phyloP scores from a whole-genome alignment of 352 stramenopile genomes.

The Pythium utonaiense region DNA sequence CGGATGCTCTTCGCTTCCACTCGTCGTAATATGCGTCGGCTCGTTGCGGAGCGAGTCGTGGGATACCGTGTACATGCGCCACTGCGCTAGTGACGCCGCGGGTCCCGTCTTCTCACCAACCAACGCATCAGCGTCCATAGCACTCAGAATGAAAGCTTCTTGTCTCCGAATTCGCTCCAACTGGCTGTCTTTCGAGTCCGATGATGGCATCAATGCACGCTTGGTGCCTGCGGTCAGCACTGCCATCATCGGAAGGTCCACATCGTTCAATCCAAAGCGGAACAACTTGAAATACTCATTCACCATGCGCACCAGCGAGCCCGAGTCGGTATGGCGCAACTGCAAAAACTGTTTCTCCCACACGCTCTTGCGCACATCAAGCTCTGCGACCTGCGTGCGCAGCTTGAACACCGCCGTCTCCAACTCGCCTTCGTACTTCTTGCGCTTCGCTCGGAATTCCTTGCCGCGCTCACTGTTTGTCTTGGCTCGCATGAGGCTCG shows the following conservation, averaged over 20 bases:
- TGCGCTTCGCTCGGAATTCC: neutral
- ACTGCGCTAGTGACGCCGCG: conserved; percentile 24
- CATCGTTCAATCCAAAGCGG: conserved; percentile 1
- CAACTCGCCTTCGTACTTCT: conserved; percentile 5
- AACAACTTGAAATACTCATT: conserved; percentile 10
- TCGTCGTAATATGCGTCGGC: conserved; percentile 28
- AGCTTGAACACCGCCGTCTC: neutral
- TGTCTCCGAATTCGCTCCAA: conserved; percentile 20
- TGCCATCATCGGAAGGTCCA: neutral
- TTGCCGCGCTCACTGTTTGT: conserved; percentile 11
- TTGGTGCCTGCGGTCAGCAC: conserved; percentile 6
- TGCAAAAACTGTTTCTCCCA: conserved; percentile 3
- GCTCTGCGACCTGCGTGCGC: conserved; percentile 5
- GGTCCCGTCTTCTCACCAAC: conserved; percentile 17
- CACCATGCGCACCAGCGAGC: conserved; percentile 7
- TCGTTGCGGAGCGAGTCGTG: conserved; percentile 1
- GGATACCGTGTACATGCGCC: conserved; percentile 25
- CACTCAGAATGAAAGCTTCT: conserved; percentile 18
- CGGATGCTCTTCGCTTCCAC: conserved; percentile 13
- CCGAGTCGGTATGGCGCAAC: conserved; percentile 3
- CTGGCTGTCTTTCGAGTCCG: conserved; percentile 27
- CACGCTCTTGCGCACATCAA: neutral
- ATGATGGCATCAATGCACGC: conserved; percentile 11
- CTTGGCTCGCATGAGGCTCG: conserved; percentile 14
- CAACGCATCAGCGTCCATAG: conserved; percentile 17